These are phyloP conservation scores for Circinella minor DNA, from an alignment of 371 early-diverging fungal genomes.

Conservation along the genomic window DNA sequence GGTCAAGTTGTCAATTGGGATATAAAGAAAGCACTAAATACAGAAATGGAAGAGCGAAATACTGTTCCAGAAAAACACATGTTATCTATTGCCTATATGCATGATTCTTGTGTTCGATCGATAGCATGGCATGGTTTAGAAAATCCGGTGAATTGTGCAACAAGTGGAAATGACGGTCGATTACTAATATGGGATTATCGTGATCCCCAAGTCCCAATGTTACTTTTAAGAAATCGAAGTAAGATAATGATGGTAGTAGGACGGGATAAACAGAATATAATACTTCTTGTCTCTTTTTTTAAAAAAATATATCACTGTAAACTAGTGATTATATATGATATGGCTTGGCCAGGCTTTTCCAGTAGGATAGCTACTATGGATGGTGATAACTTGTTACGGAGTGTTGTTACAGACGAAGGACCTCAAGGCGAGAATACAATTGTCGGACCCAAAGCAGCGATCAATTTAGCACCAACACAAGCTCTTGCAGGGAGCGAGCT, in stretches of 20 bases:
- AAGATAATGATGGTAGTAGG: background rate
- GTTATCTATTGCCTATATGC: background rate
- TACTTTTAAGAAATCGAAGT: constrained; percentile 22
- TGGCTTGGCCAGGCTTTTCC: constrained; percentile 19
- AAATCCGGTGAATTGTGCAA: constrained; percentile 18
- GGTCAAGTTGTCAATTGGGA: constrained; percentile 33
- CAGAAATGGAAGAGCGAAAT: background rate
- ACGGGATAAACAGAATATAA: background rate
- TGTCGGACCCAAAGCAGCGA: background rate
- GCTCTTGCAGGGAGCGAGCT: constrained; percentile 16
- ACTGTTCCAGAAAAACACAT: constrained; percentile 1
- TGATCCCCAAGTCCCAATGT: constrained; percentile 17
- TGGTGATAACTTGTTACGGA: constrained; percentile 17
- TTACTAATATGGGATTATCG: constrained; percentile 13
- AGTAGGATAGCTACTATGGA: constrained; percentile 11
- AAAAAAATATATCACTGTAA: background rate
- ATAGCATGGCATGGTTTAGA: constrained; percentile 22
- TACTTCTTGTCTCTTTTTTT: background rate
- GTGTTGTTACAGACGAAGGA: background rate
- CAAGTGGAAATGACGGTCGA: constrained; percentile 19
- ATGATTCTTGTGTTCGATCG: constrained; percentile 21
- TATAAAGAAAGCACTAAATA: constrained; percentile 24
- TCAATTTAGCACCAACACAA: background rate
- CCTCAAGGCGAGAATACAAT: background rate
- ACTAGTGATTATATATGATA: constrained; percentile 3